phyloP scores from a whole-genome alignment of 177 flowering plant genomes.

The Vitis hybrid region DNA sequence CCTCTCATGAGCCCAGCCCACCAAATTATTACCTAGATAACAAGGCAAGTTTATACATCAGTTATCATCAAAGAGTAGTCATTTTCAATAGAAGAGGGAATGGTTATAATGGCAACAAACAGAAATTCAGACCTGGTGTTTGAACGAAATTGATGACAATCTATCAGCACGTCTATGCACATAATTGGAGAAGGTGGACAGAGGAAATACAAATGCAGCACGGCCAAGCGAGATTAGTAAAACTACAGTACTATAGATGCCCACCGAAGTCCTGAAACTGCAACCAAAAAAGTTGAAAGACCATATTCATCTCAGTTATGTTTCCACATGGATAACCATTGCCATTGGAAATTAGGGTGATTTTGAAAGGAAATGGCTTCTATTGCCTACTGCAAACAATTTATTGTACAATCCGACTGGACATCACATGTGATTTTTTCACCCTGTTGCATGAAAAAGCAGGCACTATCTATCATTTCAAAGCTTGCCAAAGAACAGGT shows the following conservation, averaged over 20 bases:
- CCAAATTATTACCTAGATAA: slow-evolving; percentile 72
- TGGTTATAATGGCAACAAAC: not conserved
- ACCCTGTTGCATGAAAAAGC: too few relatives aligned
- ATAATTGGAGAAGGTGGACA: slow-evolving; percentile 69
- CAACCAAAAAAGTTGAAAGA: slow-evolving; percentile 10
- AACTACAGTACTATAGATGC: slow-evolving; percentile 43
- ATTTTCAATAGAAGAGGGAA: not conserved
- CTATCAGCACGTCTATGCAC: slow-evolving; percentile 35
- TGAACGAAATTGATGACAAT: slow-evolving; percentile 44
- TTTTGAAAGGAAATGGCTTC: too few relatives aligned
- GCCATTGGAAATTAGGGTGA: too few relatives aligned
- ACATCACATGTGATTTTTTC: too few relatives aligned
- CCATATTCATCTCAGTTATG: not conserved
- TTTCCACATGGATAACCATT: too few relatives aligned
- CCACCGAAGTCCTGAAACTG: slow-evolving; percentile 53
- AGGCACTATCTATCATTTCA: too few relatives aligned
- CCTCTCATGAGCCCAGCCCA: slow-evolving; percentile 99
- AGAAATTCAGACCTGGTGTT: slow-evolving; percentile 56
- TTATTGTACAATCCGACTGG: too few relatives aligned
- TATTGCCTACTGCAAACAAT: too few relatives aligned
- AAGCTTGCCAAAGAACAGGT: too few relatives aligned
- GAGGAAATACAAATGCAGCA: slow-evolving; percentile 92
- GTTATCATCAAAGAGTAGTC: not conserved
- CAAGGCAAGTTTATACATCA: slow-evolving; percentile 1
- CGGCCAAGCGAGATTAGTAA: slow-evolving; percentile 68